Evolutionary conservation across 2,329 filamentous ascomycete genomes (phyloP), one percentile per base, ranked within the genome.

Genomic region (Alternaria sp.): DNA sequence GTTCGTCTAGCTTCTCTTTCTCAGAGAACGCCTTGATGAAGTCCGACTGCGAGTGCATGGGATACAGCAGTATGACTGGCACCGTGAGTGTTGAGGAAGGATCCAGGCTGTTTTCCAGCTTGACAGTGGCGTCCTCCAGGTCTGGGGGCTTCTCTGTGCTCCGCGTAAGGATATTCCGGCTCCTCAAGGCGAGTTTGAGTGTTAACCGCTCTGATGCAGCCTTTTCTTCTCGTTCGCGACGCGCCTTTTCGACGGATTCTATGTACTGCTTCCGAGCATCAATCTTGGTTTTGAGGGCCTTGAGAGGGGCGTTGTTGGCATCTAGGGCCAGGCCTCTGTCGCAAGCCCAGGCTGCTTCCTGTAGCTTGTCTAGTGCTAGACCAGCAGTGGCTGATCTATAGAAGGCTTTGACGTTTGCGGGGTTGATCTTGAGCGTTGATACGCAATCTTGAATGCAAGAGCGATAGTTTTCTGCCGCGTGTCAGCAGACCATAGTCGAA

Each of bases 21-120:
- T 98, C 96, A 56, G 86, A 85, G 72, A 97, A 96, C 0, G 88
- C 88, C 83, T 97, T 97, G 80, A 99, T 87, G 73, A 99, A 96
- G 79, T 99, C 96, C 1, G 89, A 91, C 83, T 98, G 90, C 50
- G 91, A 85, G 65, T 93, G 86, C 67, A 90, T 83, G 6, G 96
- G 95, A 79, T 99, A 99, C 59, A 99, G 84, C 59, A 99, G 82
- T 64, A 98, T 85, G 0, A 91, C 86, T 0, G 96, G 96, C 73
- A 97, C 92, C 4, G 84, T 85, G 1, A 99, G 85, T 0, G 85
- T 84, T 68, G 91, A 93, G 23, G 85, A 85, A 6, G 92, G 88
- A 67, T 96, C 91, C 25, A 92, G 83, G 17, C 91, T 87, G 73
- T 96, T 89, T 3, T 90, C 85, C 6, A 98, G 87, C 58, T 84